Evolutionary conservation across 192 early-diverging fungal species (phyloP), one percentile per base, ranked within the genome.

Genomic region (Umbelopsis sp.): DNA sequence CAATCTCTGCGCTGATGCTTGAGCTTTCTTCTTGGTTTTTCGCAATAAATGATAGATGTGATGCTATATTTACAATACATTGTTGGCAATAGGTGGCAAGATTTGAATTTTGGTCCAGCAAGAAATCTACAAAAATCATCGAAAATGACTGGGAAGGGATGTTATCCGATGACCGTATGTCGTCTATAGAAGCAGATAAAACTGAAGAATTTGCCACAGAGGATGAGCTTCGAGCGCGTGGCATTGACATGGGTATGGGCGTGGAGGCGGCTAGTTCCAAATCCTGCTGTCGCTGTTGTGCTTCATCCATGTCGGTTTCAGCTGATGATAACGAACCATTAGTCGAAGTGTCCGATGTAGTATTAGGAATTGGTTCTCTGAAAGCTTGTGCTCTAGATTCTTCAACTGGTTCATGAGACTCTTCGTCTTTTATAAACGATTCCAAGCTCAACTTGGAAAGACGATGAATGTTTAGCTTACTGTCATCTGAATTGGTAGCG

Each of bases 21-120:
- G 68, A 61, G 30, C 15, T 22, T n/a, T 61, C 55, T 35, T 61
- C 55, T 35, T 61, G 27, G 15, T 25, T 27, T 12, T 25, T 61
- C 4, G 55, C 21, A 30, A 61, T 35, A 33, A 35, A 61, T 10
- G 55, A 61, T 33, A 61, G 55, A n/a, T 61, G 78, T 41, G 78
- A 76, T 8, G 81, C 74, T n/a, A 85, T 53, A 16, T 77, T 67
- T 8, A 74, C 72, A 33, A 85, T 69, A 16, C 71, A 77, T 6
- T 76, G 37, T 41, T 80, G 73, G 3, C 81, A 66, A 23, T 78
- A 76, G 8, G 77, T 66, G 12, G 83, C 80, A 30, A 85, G 78
- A 9, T 69, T 70, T 6, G 78, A 75, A 46, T 82, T 82, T 51
- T 82, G 80, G 58, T 85, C 83, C 73, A 85, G 52, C 20, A 85